Evolutionary conservation across 495 filamentous ascomycete species (phyloP).

Genomic region (Monascus purpureus): DNA sequence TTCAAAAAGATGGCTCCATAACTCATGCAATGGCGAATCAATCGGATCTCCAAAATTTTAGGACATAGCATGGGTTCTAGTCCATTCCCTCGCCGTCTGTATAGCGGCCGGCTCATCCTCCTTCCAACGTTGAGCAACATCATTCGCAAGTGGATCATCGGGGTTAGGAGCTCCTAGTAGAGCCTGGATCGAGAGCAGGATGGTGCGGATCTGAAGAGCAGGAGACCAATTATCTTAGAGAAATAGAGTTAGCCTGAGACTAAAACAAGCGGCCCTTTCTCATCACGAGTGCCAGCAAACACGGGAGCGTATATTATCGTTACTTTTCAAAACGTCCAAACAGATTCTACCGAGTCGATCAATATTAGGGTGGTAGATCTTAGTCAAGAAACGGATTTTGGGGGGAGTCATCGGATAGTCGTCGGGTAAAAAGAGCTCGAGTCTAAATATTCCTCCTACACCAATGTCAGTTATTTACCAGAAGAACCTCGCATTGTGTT

Average conservation of each 20-base stretch:
- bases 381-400: slow-evolving; percentile 95
- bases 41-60: slow-evolving; percentile 9
- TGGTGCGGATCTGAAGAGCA: slow-evolving; percentile 93
- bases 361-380: slow-evolving; percentile 99
- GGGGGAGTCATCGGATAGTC: slow-evolving; percentile 99
- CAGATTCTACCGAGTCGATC: slow-evolving; percentile 96
- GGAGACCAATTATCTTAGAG: slow-evolving; percentile 91
- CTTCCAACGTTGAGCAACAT: slow-evolving; percentile 97
- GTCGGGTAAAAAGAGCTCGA: slow-evolving; percentile 96
- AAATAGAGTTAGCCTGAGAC: slow-evolving; percentile 4
- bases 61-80: slow-evolving; percentile 57
- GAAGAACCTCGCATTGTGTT: neutral
- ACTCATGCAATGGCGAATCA: neutral
- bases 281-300: too few relatives aligned
- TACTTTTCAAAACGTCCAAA: slow-evolving; percentile 95
- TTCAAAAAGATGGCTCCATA: too few relatives aligned
- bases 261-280: too few relatives aligned
- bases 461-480: slow-evolving; percentile 8
- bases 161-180: slow-evolving; percentile 93
- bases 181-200: slow-evolving; percentile 93
- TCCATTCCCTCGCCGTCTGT: slow-evolving; percentile 82
- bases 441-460: slow-evolving; percentile 84
- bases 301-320: too few relatives aligned
- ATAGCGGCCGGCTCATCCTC: slow-evolving; percentile 87
- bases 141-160: slow-evolving; percentile 90